Conservation (phyloP, 1,139 yeast genomes). For the Taiozyma sp. region DNA sequence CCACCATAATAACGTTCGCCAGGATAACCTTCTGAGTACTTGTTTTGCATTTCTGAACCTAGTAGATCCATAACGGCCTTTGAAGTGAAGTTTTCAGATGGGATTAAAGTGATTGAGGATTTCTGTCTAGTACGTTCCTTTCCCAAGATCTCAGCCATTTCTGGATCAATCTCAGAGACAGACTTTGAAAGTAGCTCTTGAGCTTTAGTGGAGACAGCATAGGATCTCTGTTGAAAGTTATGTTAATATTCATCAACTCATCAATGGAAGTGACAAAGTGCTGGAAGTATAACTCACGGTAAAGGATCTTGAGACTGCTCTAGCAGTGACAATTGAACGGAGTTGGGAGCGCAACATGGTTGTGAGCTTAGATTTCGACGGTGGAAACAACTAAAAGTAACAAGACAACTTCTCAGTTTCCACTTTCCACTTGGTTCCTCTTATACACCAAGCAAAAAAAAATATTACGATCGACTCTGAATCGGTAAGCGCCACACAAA, state of each 20-base stretch:
- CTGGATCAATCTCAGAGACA: conserved; percentile 75
- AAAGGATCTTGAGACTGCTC: conserved; percentile 11
- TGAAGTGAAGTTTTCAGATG: conserved; percentile 93
- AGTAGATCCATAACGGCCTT: conserved; percentile 90
- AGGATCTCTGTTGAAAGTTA: conserved; percentile 9
- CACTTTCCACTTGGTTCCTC: too few species aligned
- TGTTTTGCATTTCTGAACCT: conserved; percentile 96
- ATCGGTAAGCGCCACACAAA: not conserved
- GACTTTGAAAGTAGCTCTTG: conserved; percentile 51
- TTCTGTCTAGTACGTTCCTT: conserved; percentile 82
- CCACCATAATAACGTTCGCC: conserved; percentile 98
- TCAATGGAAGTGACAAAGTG: not conserved
- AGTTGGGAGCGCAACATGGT: conserved; percentile 16
- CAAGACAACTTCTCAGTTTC: too few species aligned
- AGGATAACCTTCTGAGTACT: conserved; percentile 98
- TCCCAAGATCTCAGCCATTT: conserved; percentile 70
- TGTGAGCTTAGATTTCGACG: not conserved
- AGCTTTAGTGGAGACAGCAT: conserved; percentile 16
- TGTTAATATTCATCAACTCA: not conserved
- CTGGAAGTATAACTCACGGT: conserved; percentile 5
- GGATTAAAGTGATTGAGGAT: conserved; percentile 85
- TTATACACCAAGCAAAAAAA: not conserved
- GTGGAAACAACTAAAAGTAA: not conserved
- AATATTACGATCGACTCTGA: not conserved
- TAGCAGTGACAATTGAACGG: conserved; percentile 12